Percentiles rank a stretch among this genome's conserved stretches.
These are phyloP conservation scores for Scheffersomyces ergatensis DNA, from an alignment of 805 yeast genomes.

Conservation along the genomic window DNA sequence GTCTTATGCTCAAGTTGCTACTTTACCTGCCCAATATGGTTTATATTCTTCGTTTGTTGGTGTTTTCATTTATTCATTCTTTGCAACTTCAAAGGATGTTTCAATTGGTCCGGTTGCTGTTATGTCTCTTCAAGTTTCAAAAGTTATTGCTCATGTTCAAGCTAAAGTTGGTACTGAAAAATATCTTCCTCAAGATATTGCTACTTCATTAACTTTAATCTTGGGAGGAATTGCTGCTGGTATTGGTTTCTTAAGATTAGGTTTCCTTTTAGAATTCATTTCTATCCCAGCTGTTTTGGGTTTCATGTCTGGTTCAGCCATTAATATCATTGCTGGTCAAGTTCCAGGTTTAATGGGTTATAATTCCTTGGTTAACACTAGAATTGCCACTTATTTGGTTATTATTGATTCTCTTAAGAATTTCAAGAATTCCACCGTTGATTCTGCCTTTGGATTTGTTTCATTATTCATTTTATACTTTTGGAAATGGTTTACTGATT, in stretches of 20 bases:
- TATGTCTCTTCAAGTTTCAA: constrained; percentile 83
- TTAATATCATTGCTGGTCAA: constrained; percentile 79
- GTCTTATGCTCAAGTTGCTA: constrained; percentile 91
- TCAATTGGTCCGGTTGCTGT: constrained; percentile 97
- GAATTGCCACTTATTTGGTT: constrained; percentile 66
- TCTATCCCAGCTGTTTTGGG: constrained; percentile 92
- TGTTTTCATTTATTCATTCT: constrained; percentile 81
- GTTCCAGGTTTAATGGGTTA: constrained; percentile 85
- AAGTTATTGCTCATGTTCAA: constrained; percentile 67
- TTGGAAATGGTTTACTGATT: constrained; percentile 66
- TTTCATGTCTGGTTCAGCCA: constrained; percentile 93
- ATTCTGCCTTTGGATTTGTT: constrained; percentile 88
- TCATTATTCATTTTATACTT: constrained; percentile 67
- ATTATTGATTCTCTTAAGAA: constrained; percentile 71
- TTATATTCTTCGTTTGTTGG: constrained; percentile 91
- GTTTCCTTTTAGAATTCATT: constrained; percentile 84
- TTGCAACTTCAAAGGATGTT: constrained; percentile 94
- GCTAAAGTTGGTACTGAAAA: constrained; percentile 36
- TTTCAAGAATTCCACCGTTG: constrained; percentile 63
- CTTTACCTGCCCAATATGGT: constrained; percentile 79
- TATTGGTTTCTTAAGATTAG: constrained; percentile 77
- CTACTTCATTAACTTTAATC: constrained; percentile 72
- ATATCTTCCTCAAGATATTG: constrained; percentile 66
- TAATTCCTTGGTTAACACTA: constrained; percentile 62
- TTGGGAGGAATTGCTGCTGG: constrained; percentile 87